Evolutionary conservation across 2,329 filamentous ascomycete genomes (phyloP).

Genomic region (Chaetomium sp.): DNA sequence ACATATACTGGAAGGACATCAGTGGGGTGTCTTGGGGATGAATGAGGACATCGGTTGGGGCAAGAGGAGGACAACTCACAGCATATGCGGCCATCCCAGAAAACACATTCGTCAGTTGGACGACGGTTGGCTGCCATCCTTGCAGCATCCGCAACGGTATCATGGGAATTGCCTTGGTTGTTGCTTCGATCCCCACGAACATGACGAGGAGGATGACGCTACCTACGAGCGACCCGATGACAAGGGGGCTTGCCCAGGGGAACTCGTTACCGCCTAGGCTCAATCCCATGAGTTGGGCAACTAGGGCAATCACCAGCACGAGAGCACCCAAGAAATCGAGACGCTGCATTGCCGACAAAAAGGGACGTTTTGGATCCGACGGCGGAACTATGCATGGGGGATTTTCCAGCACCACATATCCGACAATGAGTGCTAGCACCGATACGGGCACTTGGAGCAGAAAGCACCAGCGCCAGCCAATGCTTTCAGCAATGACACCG

Average conservation of each 20-base stretch:
- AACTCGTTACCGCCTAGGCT: constrained; percentile 51
- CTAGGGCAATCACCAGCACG: constrained; percentile 52
- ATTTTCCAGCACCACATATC: constrained; percentile 46
- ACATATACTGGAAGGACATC: constrained; percentile 44
- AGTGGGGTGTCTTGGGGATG: neutral
- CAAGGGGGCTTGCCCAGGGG: constrained; percentile 44
- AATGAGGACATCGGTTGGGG: neutral
- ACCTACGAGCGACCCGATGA: constrained; percentile 39
- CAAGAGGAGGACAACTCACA: constrained; percentile 33
- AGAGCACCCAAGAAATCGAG: constrained; percentile 50
- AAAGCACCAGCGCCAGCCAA: constrained; percentile 66
- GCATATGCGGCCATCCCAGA: constrained; percentile 57
- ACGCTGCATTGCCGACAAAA: constrained; percentile 47
- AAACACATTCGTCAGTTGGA: constrained; percentile 53
- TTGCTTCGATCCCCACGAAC: constrained; percentile 44
- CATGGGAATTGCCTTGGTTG: constrained; percentile 45
- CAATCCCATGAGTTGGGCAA: constrained; percentile 48
- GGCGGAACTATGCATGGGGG: constrained; percentile 47
- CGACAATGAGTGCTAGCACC: constrained; percentile 46
- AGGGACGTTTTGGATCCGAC: constrained; percentile 37
- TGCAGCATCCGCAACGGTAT: constrained; percentile 51
- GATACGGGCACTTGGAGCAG: constrained; percentile 56
- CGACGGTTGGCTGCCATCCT: constrained; percentile 48
- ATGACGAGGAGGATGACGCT: constrained; percentile 37
- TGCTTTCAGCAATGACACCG: constrained; percentile 54